These are phyloP conservation scores for Paramecium bursaria DNA, from an alignment of 73 alveolate species.

Conservation along the genomic window DNA sequence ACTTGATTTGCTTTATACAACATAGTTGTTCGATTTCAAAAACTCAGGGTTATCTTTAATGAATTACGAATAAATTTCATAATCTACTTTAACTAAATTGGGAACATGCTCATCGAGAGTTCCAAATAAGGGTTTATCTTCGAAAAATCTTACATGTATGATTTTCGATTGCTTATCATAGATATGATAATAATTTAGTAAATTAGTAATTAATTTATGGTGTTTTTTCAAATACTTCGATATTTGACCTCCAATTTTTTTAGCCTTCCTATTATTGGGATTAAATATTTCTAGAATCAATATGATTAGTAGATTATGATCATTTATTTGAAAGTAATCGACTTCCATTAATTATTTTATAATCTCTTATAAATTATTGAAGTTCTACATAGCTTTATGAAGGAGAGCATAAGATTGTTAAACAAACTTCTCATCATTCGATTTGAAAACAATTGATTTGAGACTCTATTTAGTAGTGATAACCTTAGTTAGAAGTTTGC, in stretches of 20 bases:
- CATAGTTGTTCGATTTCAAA: constrained; percentile 10
- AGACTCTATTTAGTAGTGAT: constrained; percentile 8
- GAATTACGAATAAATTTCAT: constrained; percentile 23
- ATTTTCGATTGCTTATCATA: constrained; percentile 9
- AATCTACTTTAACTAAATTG: constrained; percentile 51
- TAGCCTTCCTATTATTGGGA: constrained; percentile 40
- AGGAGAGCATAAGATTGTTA: constrained; percentile 39
- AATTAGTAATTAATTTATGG: constrained; percentile 12
- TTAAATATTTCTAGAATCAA: constrained; percentile 49
- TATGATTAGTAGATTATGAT: constrained; percentile 16
- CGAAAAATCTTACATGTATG: constrained; percentile 7
- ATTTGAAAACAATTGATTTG: constrained; percentile 31
- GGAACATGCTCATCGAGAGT: constrained; percentile 43
- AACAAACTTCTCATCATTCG: constrained; percentile 8
- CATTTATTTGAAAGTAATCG: neutral
- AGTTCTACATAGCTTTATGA: constrained; percentile 28
- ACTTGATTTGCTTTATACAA: constrained; percentile 63
- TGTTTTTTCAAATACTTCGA: constrained; percentile 24
- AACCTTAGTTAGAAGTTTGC: neutral
- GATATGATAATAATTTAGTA: neutral
- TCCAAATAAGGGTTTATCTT: neutral
- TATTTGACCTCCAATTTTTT: constrained; percentile 56
- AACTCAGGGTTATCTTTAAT: constrained; percentile 17
- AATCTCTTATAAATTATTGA: neutral
- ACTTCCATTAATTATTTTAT: neutral